phyloP scores from a whole-genome alignment of 164 flowering plant species.

The Sextonia rubra region DNA sequence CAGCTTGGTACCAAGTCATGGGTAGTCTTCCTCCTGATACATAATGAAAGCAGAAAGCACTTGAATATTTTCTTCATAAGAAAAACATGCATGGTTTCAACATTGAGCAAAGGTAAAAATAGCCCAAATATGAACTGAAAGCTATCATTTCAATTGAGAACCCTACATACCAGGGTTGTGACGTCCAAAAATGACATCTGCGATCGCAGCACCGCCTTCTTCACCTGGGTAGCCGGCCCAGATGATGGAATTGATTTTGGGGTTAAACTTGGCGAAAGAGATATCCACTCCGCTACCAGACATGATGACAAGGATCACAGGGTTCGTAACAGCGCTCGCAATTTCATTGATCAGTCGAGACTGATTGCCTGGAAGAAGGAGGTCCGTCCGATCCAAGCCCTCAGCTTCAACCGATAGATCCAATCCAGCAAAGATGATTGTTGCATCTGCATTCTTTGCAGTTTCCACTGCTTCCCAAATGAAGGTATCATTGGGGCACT shows the following conservation, averaged over 20 bases:
- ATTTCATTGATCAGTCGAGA: conserved; percentile 21
- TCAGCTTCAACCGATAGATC: conserved; percentile 40
- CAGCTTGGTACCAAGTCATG: conserved; percentile 74
- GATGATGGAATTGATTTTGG: conserved; percentile 28
- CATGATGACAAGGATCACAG: conserved; percentile 31
- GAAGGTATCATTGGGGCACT: not conserved
- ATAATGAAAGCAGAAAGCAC: conserved; percentile 14
- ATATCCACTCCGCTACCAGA: conserved; percentile 50
- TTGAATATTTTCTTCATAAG: not conserved
- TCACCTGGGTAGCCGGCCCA: conserved; percentile 57
- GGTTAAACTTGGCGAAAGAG: conserved; percentile 30
- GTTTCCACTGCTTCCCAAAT: conserved; percentile 2
- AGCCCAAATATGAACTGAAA: not conserved
- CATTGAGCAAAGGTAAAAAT: not conserved
- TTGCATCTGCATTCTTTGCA: conserved; percentile 27
- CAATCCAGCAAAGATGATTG: conserved; percentile 37
- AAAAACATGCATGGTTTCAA: not conserved
- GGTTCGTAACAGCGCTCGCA: conserved; percentile 25
- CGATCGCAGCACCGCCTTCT: conserved; percentile 38
- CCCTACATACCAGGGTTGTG: conserved; percentile 21
- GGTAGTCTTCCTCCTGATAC: conserved; percentile 62
- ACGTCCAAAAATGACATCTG: conserved; percentile 18
- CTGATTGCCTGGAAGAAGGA: conserved; percentile 38
- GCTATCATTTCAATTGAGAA: not conserved
- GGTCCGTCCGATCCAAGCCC: conserved; percentile 26